These are phyloP conservation scores for Ulmus americana DNA, from an alignment of 331 rosid genomes.

Conservation along the genomic window DNA sequence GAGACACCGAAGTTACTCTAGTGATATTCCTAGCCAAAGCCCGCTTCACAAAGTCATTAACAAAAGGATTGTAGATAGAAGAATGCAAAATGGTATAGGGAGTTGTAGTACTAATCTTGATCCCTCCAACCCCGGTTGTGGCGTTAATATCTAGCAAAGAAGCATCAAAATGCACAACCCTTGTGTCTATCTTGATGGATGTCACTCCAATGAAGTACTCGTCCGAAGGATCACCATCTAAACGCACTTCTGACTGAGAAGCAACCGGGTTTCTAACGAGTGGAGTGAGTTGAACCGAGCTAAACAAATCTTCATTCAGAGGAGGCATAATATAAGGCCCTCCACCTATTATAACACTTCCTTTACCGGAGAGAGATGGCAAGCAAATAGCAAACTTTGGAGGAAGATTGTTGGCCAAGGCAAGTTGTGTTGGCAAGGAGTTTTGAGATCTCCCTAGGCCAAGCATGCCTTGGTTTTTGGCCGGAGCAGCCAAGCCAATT, in stretches of 20 bases:
- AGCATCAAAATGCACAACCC: slow-evolving; percentile 9
- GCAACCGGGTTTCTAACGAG: neutral
- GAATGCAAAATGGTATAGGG: slow-evolving; percentile 31
- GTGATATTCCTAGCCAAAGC: neutral
- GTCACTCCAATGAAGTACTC: slow-evolving; percentile 21
- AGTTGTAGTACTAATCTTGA: slow-evolving; percentile 33
- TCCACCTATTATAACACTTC: slow-evolving; percentile 16
- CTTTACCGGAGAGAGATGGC: neutral
- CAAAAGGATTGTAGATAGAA: slow-evolving; percentile 22
- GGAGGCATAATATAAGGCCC: neutral
- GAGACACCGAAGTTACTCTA: slow-evolving; percentile 4
- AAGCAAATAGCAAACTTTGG: slow-evolving; percentile 24
- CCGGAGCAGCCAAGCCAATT: neutral
- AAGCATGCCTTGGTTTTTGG: slow-evolving; percentile 9
- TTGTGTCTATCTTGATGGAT: slow-evolving; percentile 15
- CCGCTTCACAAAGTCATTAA: slow-evolving; percentile 21
- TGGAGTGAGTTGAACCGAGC: no score
- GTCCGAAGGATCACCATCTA: neutral
- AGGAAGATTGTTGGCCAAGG: neutral
- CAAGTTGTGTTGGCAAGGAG: slow-evolving; percentile 8
- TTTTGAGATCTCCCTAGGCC: slow-evolving; percentile 20
- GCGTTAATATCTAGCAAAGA: slow-evolving; percentile 28
- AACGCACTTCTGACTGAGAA: neutral
- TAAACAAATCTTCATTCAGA: neutral
- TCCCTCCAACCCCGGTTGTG: slow-evolving; percentile 35